Evolutionary conservation across 75 land plant genomes (phyloP), one percentile per base, ranked within the genome.

Genomic region (Picea sitchensis): DNA sequence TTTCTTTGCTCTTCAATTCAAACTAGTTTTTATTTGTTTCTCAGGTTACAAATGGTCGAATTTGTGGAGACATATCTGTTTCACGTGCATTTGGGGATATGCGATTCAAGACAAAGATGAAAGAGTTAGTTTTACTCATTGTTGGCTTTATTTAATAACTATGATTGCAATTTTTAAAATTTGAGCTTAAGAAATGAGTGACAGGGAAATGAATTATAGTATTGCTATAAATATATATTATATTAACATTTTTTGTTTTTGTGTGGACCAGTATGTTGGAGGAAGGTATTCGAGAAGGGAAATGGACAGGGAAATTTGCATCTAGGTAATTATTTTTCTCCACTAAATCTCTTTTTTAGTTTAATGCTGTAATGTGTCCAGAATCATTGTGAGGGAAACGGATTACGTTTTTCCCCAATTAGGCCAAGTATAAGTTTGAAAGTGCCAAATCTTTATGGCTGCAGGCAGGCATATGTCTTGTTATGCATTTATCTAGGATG

Each of bases 31-130:
- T 60, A 1, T 61, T 59, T 47, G 62, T 47, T 73, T 67, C 77
- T 18, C 80, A 96, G 99, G 87, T 96, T 74, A 85, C 64, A 65
- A 85, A 96, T 84, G 99, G 99, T 23, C 84, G 99, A 75, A 92
- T 96, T 56, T 96, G 99, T 86, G 95, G 95, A 18, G 91, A 89
- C 73, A 92, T 96, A 14, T 87, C 99, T 73, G 99, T 96, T 9
- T 95, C 99, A 9, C 99, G 99, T 86, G 94, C 99, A 79, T 95
- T 96, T 93, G 99, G 99, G 65, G 99, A 96, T 77, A 78, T 87
- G 30, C 88, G 89, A 3, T 95, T 95, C 77, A 96, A 96, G 82
- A 91, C 94, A 67, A 92, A 85, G 79, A 90, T 88, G 77, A 88
- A 83, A 72, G 91, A 92, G 92, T 92, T 69, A 13, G 86, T 84